These are phyloP conservation scores for Phlebiopsis flavidoalba DNA, from an alignment of 768 basidiomycete genomes.

Conservation along the genomic window DNA sequence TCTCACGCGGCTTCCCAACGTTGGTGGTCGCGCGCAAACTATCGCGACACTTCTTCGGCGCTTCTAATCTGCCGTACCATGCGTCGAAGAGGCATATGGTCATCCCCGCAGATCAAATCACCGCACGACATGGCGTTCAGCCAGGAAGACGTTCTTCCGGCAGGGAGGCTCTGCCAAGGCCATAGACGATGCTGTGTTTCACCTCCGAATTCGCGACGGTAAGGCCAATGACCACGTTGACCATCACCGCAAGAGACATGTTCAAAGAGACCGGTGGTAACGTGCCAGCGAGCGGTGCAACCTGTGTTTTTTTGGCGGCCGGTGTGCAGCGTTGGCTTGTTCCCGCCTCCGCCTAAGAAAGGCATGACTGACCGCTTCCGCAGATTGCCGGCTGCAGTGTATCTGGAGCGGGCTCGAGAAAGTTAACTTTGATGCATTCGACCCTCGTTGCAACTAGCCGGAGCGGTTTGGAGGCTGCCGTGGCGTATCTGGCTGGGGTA, in stretches of 20 bases:
- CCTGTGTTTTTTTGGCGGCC: conserved; percentile 75
- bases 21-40: conserved; percentile 72
- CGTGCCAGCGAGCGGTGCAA: conserved; percentile 55
- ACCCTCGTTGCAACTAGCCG: conserved; percentile 54
- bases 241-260: conserved; percentile 70
- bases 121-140: conserved; percentile 70
- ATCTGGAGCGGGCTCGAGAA: conserved; percentile 63
- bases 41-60: conserved; percentile 68
- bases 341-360: background rate
- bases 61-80: conserved; percentile 75
- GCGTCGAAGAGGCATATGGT: conserved; percentile 64
- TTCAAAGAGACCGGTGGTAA: conserved; percentile 46
- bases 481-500: conserved; percentile 62
- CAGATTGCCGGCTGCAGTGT: conserved; percentile 66
- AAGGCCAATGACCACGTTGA: conserved; percentile 75
- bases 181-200: conserved; percentile 75
- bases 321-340: conserved; percentile 42
- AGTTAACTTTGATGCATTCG: conserved; percentile 68
- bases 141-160: conserved; percentile 76
- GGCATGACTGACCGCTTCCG: conserved; percentile 3
- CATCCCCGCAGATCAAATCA: conserved; percentile 80
- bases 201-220: conserved; percentile 55
- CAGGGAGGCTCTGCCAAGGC: conserved; percentile 47
- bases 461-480: conserved; percentile 71
- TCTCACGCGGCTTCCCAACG: conserved; percentile 63